Base-by-base conservation (phyloP, 1,139 yeast species). In the Debaryomyces fabryi region DNA sequence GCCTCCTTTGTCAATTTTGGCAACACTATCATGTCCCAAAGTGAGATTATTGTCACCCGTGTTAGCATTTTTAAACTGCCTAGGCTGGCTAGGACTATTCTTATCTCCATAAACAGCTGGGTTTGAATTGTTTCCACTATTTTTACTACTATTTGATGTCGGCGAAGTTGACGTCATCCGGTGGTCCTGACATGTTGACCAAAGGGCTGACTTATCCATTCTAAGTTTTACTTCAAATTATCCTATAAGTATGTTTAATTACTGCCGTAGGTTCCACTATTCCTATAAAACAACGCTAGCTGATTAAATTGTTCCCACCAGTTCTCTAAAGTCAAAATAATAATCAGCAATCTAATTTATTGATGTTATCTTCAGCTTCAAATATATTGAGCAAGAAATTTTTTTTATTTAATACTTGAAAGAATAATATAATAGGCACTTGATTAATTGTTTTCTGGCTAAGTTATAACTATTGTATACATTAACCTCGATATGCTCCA, bases 191-290 rank as follows among this genome's bases (percentile, higher is more conserved):
- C 30, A 40, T 10, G 43, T 30, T 21, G 43, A 21, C 43, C 43
- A 48, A 32, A 48, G 39, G 24, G 48, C 48, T 37, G 51, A 48
- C 35, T 48, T 42, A 24, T 45, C 51, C 51, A 48, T 48, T 23
- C 21, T 40, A 21, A 35, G 12, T 20, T n/a, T 6, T 18, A 15
- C 6, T n/a, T 13, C 21, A 39, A 29, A 10, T 10, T 30, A 18
- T 16, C 13, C 13, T 16, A 10, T 18, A 27, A 10, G 12, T 38
- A 21, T 39, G 18, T 9, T 2, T 27, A 16, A 27, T 20, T 39
- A n/a, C 10, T 15, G 21, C 15, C 13, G n/a, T 24, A 24, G 9
- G 4, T 6, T 35, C 12, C 38, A 18, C 38, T 18, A 20, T 20
- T 32, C 16, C 20, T 39, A 12, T 29, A 29, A 39, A 25, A 27